phyloP scores from a whole-genome alignment of 2,329 filamentous ascomycete genomes.

The Aspergillus glaucus region DNA sequence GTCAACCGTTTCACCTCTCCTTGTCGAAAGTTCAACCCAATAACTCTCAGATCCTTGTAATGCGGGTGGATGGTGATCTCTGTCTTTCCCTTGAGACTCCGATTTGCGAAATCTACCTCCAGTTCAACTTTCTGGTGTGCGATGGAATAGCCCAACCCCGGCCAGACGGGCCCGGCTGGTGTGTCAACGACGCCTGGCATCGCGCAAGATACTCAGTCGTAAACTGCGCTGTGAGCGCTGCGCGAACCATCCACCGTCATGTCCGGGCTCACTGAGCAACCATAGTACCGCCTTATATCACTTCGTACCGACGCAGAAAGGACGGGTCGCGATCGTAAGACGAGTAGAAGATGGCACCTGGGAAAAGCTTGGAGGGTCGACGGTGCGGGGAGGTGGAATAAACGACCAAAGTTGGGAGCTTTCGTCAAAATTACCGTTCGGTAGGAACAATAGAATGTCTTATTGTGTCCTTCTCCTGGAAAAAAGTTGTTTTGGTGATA shows the following conservation, averaged over 20 bases:
- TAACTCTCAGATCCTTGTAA: slow-evolving; percentile 47
- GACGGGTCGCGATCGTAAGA: background rate
- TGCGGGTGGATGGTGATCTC: slow-evolving; percentile 72
- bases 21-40: slow-evolving; percentile 59
- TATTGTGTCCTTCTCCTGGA: background rate
- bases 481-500: background rate
- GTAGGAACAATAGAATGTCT: background rate
- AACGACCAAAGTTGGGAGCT: background rate
- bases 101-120: slow-evolving; percentile 77
- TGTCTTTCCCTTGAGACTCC: slow-evolving; percentile 68
- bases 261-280: slow-evolving; percentile 19
- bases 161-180: slow-evolving; percentile 21
- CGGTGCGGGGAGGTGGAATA: background rate
- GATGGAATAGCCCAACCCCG: slow-evolving; percentile 49
- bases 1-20: slow-evolving; percentile 50
- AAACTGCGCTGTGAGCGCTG: slow-evolving; percentile 34
- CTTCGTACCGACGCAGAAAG: background rate
- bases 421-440: background rate
- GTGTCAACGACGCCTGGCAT: slow-evolving; percentile 38
- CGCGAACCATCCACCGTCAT: slow-evolving; percentile 32
- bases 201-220: slow-evolving; percentile 29
- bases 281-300: background rate
- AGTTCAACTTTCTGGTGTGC: slow-evolving; percentile 82
- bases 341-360: background rate
- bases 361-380: background rate